These are phyloP conservation scores for Vitis hybrid DNA, from an alignment of 177 flowering plant species.

Conservation along the genomic window DNA sequence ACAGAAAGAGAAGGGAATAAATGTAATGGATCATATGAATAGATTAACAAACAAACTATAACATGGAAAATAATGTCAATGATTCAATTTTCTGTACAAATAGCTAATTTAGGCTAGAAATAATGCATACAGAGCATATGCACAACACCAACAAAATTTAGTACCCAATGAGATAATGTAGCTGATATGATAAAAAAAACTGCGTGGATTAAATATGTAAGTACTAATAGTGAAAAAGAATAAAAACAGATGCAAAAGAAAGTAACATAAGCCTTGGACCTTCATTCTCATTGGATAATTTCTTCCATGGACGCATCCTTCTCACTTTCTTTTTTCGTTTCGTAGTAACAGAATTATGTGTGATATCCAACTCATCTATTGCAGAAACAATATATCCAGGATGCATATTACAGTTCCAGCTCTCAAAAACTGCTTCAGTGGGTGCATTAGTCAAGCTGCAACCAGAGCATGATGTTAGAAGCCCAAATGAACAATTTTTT, in stretches of 20 bases:
- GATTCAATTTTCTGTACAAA: too few relatives aligned
- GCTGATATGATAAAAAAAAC: not conserved
- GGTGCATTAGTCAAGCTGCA: constrained; percentile 29
- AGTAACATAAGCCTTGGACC: constrained; percentile 29
- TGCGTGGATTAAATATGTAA: not conserved
- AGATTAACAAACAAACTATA: too few relatives aligned
- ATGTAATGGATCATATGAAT: too few relatives aligned
- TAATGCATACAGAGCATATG: too few relatives aligned
- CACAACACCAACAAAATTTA: too few relatives aligned
- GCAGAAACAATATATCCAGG: constrained; percentile 11
- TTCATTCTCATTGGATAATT: constrained; percentile 23
- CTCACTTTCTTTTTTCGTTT: constrained; percentile 55
- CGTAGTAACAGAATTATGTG: constrained; percentile 1
- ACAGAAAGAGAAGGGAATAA: too few relatives aligned
- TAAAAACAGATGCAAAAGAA: not conserved
- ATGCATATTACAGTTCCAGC: constrained; percentile 10
- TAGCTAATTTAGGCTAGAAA: too few relatives aligned
- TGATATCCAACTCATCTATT: constrained; percentile 17
- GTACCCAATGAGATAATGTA: too few relatives aligned
- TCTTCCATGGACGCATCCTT: constrained; percentile 27
- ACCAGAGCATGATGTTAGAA: constrained; percentile 7
- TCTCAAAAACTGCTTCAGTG: constrained; percentile 26
- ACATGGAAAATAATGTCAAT: too few relatives aligned
- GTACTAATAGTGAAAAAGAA: not conserved
- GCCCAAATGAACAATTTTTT: not conserved